Conservation (phyloP, 257 asterid genomes). For the Forsythia suspensa region DNA sequence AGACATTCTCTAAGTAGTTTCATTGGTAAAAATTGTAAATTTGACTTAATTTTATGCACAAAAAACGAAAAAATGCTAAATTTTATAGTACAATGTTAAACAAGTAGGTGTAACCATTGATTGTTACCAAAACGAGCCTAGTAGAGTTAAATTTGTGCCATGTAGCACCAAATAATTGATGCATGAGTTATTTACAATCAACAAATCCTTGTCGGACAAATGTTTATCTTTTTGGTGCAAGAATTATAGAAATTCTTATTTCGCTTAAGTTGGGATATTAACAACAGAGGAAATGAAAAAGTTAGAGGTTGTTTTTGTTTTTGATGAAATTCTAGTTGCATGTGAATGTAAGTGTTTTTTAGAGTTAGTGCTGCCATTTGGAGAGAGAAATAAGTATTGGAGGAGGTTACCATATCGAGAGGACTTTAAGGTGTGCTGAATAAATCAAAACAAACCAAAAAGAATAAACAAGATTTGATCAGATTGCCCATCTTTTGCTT, state of each 20-base stretch:
- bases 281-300: conserved; percentile 57
- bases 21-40: too few relatives aligned
- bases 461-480: conserved; percentile 2
- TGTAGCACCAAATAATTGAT: too few relatives aligned
- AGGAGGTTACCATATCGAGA: conserved; percentile 92
- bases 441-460: conserved; percentile 68
- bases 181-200: too few relatives aligned
- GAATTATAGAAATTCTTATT: conserved; percentile 88
- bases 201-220: not conserved
- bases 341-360: conserved; percentile 83
- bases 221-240: conserved; percentile 34
- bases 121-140: too few relatives aligned
- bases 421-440: conserved; percentile 78
- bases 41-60: too few relatives aligned
- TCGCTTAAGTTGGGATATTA: conserved; percentile 86
- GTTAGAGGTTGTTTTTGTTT: conserved; percentile 71
- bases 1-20: conserved; percentile 33
- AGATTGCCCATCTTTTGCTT: conserved; percentile 36
- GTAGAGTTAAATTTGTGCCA: too few relatives aligned
- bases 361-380: conserved; percentile 88
- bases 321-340: conserved; percentile 82
- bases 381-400: conserved; percentile 93
- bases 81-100: too few relatives aligned
- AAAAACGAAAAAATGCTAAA: too few relatives aligned
- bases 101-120: too few relatives aligned